A percentile compares a stretch with the other conserved stretches of the same genome.
phyloP scores from a whole-genome alignment of 108 stramenopile genomes.

The Nitzschia inconspicua region DNA sequence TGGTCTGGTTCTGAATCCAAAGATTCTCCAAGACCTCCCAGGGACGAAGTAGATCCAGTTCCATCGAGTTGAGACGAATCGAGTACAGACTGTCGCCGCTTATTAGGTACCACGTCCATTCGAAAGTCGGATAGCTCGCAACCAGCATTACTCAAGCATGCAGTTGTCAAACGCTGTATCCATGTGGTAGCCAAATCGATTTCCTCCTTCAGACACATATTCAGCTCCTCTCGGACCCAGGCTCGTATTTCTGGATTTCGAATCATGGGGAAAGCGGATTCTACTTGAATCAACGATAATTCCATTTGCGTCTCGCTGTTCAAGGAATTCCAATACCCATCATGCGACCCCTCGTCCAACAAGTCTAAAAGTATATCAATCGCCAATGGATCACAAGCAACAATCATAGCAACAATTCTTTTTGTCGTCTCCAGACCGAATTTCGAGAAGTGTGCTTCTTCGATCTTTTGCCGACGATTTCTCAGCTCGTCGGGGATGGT shows the following conservation, averaged over 20 bases:
- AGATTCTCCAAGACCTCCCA: background rate
- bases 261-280: slow-evolving; percentile 55
- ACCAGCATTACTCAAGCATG: slow-evolving; percentile 61
- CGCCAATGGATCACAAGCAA: slow-evolving; percentile 47
- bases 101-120: background rate
- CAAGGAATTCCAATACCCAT: slow-evolving; percentile 66
- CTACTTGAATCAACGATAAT: slow-evolving; percentile 47
- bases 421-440: slow-evolving; percentile 46
- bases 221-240: slow-evolving; percentile 54
- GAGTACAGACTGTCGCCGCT: too few relatives aligned
- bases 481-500: slow-evolving; percentile 79
- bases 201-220: slow-evolving; percentile 13
- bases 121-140: slow-evolving; percentile 42
- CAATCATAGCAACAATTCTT: slow-evolving; percentile 47
- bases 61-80: too few relatives aligned
- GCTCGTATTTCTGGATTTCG: slow-evolving; percentile 58
- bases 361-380: slow-evolving; percentile 51
- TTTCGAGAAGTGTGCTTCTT: background rate
- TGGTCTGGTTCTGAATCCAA: background rate
- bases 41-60: too few relatives aligned
- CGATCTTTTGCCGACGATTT: slow-evolving; percentile 27
- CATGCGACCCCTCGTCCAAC: slow-evolving; percentile 45
- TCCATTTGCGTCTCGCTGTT: slow-evolving; percentile 53
- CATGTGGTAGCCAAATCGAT: slow-evolving; percentile 43
- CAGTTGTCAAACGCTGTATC: slow-evolving; percentile 46